Evolutionary conservation across 78 protist species (phyloP), one percentile per base, ranked within the genome.

Genomic region (Cyanophora paradoxa): DNA sequence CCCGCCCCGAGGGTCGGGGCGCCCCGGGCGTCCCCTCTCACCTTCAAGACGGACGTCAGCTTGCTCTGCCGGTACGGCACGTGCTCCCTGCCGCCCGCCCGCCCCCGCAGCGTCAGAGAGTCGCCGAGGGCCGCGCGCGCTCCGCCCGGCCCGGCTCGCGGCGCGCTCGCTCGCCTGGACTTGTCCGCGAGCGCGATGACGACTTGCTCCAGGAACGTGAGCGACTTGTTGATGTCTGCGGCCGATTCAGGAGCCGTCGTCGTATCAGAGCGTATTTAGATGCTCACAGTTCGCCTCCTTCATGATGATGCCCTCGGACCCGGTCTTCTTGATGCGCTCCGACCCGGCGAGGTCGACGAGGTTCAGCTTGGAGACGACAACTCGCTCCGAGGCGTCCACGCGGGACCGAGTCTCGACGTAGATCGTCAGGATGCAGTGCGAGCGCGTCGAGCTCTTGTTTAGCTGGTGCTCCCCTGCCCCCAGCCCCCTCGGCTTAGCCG

Each of bases 181-280:
- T 31, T 42, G 65, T 74, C 41, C 13, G 74, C 74, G 48, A 85
- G 79, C 33, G 90, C 93, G 31, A 82, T 72, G 46, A 89, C 85
- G 54, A 85, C 87, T 76, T 83, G 89, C 72, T 88, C 88, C 34
- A 89, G 78, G 74, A 79, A 85, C 10, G 90, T 40, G 42, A 89
- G 80, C 1, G 87, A 81, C 66, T 73, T 59, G 94, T 90, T 90
- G 84, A 90, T 90, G 68, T 65, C 7, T n/a, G n/a, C n/a, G n/a
- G n/a, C n/a, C n/a, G n/a, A n/a, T n/a, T n/a, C 48, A 13, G 48
- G 48, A 42, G 6, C 48, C 48, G 48, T 6, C 48, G 10, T 10
- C 48, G 48, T 42, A n/a, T n/a, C n/a, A n/a, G n/a, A n/a, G n/a
- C n/a, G n/a, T 5, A 7, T 61, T 19, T 30, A 61, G 3, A 24